Evolutionary conservation across 306 rosid species (phyloP).

Genomic region (Alnus glutinosa): DNA sequence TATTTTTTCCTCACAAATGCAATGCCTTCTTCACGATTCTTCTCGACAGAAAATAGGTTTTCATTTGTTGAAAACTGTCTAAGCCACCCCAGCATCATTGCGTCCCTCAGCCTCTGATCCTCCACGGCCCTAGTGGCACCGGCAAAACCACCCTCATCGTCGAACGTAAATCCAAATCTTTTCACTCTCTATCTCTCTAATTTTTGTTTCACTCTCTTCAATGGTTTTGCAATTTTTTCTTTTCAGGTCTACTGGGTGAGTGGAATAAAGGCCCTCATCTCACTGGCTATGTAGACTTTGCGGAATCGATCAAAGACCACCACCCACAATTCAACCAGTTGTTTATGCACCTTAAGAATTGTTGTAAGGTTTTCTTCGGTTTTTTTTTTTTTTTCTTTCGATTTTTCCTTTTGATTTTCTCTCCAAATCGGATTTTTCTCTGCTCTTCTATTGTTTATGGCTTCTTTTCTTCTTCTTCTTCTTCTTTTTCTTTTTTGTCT

Average conservation of each 20-base stretch:
- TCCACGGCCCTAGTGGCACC: constrained; percentile 93
- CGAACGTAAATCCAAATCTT: constrained; percentile 46
- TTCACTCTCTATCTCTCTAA: neutral
- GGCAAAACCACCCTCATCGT: constrained; percentile 93
- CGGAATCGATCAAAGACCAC: constrained; percentile 61
- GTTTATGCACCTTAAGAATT: constrained; percentile 13
- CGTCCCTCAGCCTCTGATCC: constrained; percentile 74
- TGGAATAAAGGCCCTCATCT: constrained; percentile 91
- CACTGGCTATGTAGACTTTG: constrained; percentile 86
- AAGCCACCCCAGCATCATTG: constrained; percentile 79
- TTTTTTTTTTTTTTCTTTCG: no score
- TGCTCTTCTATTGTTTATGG: no score
- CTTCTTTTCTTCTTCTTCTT: no score
- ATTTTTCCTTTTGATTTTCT: no score
- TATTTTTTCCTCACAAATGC: no score
- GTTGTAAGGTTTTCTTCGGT: no score
- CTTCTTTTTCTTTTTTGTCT: neutral
- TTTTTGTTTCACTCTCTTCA: neutral
- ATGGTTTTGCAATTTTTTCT: neutral
- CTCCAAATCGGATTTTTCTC: no score
- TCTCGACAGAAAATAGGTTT: no score
- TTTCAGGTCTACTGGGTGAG: constrained; percentile 64
- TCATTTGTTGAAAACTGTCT: no score
- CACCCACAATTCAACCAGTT: constrained; percentile 47
- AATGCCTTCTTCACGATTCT: no score